phyloP scores from a whole-genome alignment of 2,329 filamentous ascomycete species.

The Aspergillus puulaauensis region DNA sequence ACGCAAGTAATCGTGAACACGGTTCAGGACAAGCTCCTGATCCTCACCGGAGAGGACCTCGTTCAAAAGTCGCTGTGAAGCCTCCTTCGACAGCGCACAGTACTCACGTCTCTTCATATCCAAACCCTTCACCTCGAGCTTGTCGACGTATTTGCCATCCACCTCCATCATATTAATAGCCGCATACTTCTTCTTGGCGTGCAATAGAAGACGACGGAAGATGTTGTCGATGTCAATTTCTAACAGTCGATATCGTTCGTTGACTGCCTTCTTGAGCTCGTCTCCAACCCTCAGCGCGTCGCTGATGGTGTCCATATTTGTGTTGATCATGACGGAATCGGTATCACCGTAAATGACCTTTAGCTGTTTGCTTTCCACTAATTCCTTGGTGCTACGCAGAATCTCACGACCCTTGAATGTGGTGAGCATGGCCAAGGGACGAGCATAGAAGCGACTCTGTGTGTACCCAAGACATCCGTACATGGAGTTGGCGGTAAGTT shows the following conservation, averaged over 20 bases:
- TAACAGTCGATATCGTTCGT: conserved; percentile 85
- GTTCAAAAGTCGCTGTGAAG: conserved; percentile 84
- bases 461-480: conserved; percentile 97
- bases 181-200: conserved; percentile 99
- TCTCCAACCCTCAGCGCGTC: conserved; percentile 89
- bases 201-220: conserved; percentile 87
- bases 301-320: conserved; percentile 88
- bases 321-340: conserved; percentile 99
- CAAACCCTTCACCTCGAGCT: conserved; percentile 96
- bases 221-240: conserved; percentile 99
- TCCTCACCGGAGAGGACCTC: conserved; percentile 94
- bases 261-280: conserved; percentile 93
- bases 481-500: conserved; percentile 99
- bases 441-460: conserved; percentile 94
- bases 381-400: conserved; percentile 89
- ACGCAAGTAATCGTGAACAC: conserved; percentile 89
- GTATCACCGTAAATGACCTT: conserved; percentile 99
- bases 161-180: conserved; percentile 90
- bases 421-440: conserved; percentile 90
- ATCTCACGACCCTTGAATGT: conserved; percentile 98
- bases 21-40: conserved; percentile 78
- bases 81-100: conserved; percentile 91
- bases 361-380: conserved; percentile 86
- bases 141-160: conserved; percentile 86
- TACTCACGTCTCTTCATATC: conserved; percentile 98